These are phyloP conservation scores for Actinidia polygama DNA, from an alignment of 179 eudicot species.

Conservation along the genomic window DNA sequence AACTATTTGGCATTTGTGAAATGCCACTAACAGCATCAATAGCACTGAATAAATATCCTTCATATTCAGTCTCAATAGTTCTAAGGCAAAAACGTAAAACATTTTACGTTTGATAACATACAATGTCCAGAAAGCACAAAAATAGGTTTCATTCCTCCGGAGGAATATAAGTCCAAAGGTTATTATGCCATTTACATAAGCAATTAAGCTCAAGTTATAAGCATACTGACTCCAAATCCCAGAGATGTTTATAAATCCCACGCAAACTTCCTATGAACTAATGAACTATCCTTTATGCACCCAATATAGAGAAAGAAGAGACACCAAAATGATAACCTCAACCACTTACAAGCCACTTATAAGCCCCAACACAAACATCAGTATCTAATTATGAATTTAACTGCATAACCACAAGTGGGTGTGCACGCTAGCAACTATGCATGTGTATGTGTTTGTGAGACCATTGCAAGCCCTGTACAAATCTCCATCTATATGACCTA, in stretches of 20 bases:
- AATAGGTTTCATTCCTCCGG: not conserved
- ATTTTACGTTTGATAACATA: not conserved
- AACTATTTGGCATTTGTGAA: not conserved
- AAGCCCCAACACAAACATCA: not conserved
- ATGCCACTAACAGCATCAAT: not conserved
- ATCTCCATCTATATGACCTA: not conserved
- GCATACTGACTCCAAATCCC: not conserved
- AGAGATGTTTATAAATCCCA: not conserved
- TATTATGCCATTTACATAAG: not conserved
- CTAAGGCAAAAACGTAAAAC: not conserved
- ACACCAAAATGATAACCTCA: not conserved
- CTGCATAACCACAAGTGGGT: not conserved
- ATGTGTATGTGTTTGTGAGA: not conserved
- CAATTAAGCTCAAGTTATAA: too few relatives aligned
- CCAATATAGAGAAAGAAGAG: not conserved
- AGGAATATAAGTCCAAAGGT: not conserved
- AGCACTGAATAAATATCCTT: not conserved
- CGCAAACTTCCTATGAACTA: constrained; percentile 12
- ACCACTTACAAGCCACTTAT: too few relatives aligned
- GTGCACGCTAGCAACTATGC: not conserved
- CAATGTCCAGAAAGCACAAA: not conserved
- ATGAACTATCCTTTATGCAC: not conserved
- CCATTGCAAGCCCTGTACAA: not conserved
- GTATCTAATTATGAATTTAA: not conserved
- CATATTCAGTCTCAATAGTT: not conserved